A percentile compares a stretch with the other conserved stretches of the same genome.
Evolutionary conservation across 192 early-diverging fungal genomes (phyloP).

Genomic region (Entomortierella beljakovae): DNA sequence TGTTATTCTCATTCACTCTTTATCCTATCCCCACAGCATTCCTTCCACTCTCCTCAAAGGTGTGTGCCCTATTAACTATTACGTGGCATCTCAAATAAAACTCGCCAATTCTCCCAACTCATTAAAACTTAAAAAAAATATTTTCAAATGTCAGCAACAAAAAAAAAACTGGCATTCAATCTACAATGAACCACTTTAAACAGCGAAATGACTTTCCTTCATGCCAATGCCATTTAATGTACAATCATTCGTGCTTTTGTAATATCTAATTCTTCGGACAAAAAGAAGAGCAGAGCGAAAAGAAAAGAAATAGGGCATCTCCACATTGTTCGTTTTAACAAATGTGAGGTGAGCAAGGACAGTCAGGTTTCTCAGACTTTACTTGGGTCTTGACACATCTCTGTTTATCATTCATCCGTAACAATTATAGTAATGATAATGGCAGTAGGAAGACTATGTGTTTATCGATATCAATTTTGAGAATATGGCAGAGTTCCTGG

Average conservation of each 20-base stretch:
- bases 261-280: too few relatives aligned
- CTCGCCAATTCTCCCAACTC: not conserved
- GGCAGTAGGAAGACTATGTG: too few relatives aligned
- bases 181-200: too few relatives aligned
- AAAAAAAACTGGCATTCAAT: too few relatives aligned
- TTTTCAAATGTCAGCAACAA: not conserved
- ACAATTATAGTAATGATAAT: too few relatives aligned
- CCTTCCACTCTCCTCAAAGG: constrained; percentile 1
- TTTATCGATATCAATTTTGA: too few relatives aligned
- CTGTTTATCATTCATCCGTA: too few relatives aligned
- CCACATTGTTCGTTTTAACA: not conserved
- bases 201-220: not conserved
- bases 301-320: not conserved
- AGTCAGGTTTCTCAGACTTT: too few relatives aligned
- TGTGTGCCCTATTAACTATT: not conserved
- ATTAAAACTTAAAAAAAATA: not conserved
- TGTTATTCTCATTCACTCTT: not conserved
- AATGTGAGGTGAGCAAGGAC: not conserved
- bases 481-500: too few relatives aligned
- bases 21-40: not conserved
- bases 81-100: not conserved
- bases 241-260: too few relatives aligned
- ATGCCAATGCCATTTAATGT: not conserved
- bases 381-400: too few relatives aligned
- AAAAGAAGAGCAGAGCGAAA: not conserved